Evolutionary conservation across 2,329 filamentous ascomycete genomes (phyloP), one percentile per base, ranked within the genome.

Genomic region (Sporothrix brunneoviolacea): DNA sequence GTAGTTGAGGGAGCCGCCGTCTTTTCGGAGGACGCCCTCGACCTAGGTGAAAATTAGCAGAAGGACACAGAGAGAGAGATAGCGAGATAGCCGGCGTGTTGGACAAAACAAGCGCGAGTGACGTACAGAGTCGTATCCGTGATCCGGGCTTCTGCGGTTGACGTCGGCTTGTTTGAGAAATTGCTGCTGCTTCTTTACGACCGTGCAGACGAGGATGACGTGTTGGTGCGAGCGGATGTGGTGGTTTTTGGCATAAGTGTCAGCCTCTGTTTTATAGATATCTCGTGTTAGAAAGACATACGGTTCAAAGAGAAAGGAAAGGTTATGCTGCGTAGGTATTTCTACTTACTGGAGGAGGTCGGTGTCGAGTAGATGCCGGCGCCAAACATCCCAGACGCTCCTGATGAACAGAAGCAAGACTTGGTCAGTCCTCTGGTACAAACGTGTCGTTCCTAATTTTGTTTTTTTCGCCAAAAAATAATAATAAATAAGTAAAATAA

Each of bases 1-100:
- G 21, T 40, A 52, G 13, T 40, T 28, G 30, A 48, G 22, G 15
- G 38, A 15, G 24, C 50, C 50, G 39, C 50, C 50, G 9, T 52
- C 12, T 16, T 21, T 32, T 15, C 5, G 18, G 28, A 37, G 47
- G 30, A 38, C 21, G n/a, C 30, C 43, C 28, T 30, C 16, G 40
- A 27, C 24, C 24, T 28, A 28, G 5, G 6, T 6, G 24, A n/a
- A 5, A 28, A 10, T 28, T 28, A 28, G 24, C 24, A 28, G 24
- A 10, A 28, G 5, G 10, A 5, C 24, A 28, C 10, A 28, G 24
- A 28, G 5, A 10, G 28, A 24, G n/a, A n/a, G 7, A n/a, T n/a
- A n/a, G n/a, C n/a, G n/a, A n/a, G n/a, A n/a, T n/a, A n/a, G n/a
- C n/a, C n/a, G n/a, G n/a, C n/a, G n/a, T n/a, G n/a, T n/a, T n/a